These are phyloP conservation scores for Candida chauliodis DNA, from an alignment of 805 yeast genomes.

Conservation along the genomic window DNA sequence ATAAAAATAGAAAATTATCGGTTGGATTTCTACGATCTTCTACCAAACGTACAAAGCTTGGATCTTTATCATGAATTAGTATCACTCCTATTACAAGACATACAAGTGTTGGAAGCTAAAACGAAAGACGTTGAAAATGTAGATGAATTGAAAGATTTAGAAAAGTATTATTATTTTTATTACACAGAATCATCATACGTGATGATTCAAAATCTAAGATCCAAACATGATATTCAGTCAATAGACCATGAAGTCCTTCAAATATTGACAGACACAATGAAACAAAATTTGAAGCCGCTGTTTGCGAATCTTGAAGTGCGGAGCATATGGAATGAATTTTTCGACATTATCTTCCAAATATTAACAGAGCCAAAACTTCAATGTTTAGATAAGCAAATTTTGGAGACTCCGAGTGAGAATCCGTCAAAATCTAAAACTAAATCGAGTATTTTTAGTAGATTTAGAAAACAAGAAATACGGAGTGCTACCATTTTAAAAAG, in stretches of 20 bases:
- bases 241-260: neutral
- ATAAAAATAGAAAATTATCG: constrained; percentile 1
- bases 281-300: neutral
- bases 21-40: neutral
- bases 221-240: neutral
- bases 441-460: neutral
- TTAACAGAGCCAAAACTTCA: neutral
- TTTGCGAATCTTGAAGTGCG: neutral
- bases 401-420: neutral
- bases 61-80: constrained; percentile 1
- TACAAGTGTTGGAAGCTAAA: constrained; percentile 3
- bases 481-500: too few species aligned
- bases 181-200: neutral
- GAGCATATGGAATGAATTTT: constrained; percentile 3
- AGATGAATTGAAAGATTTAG: neutral
- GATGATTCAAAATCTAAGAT: neutral
- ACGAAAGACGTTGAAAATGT: neutral
- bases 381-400: too few species aligned
- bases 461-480: too few species aligned
- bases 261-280: neutral
- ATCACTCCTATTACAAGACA: neutral
- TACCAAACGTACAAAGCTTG: constrained; percentile 3
- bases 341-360: neutral
- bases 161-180: neutral
- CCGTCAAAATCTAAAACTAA: neutral